Percentiles rank a stretch among this genome's conserved stretches.
phyloP scores from a whole-genome alignment of 2,329 filamentous ascomycete species.

The Thielaviopsis euricoi region DNA sequence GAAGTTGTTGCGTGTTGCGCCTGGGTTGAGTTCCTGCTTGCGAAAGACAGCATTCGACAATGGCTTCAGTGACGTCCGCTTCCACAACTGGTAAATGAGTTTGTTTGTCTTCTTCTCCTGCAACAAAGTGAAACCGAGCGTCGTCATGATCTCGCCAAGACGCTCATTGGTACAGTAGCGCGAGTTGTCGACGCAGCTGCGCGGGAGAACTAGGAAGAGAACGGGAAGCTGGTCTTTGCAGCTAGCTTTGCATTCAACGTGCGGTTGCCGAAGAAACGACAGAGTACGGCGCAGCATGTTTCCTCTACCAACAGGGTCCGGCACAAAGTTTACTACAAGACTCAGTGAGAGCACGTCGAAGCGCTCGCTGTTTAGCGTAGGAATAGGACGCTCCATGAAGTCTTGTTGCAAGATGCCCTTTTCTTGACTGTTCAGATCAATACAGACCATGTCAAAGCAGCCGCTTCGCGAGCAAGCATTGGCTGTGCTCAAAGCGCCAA shows the following conservation, averaged over 20 bases:
- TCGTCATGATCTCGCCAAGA: slow-evolving; percentile 56
- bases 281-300: slow-evolving; percentile 70
- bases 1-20: slow-evolving; percentile 76
- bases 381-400: slow-evolving; percentile 78
- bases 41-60: slow-evolving; percentile 27
- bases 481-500: slow-evolving; percentile 68
- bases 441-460: slow-evolving; percentile 58
- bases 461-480: slow-evolving; percentile 69
- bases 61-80: slow-evolving; percentile 20
- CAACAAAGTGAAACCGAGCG: slow-evolving; percentile 53
- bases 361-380: slow-evolving; percentile 38
- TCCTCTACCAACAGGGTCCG: slow-evolving; percentile 56
- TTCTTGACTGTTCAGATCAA: slow-evolving; percentile 80
- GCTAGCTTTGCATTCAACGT: slow-evolving; percentile 6
- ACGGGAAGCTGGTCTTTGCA: slow-evolving; percentile 36
- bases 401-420: slow-evolving; percentile 73
- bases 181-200: slow-evolving; percentile 78
- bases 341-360: slow-evolving; percentile 90
- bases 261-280: slow-evolving; percentile 42
- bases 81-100: slow-evolving; percentile 82
- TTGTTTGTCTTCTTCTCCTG: slow-evolving; percentile 63
- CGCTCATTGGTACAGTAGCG: slow-evolving; percentile 65
- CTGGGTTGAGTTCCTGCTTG: slow-evolving; percentile 65
- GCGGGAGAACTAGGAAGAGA: slow-evolving; percentile 78
- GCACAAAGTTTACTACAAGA: slow-evolving; percentile 86